A percentile compares a stretch with the other conserved stretches of the same genome.
phyloP scores from a whole-genome alignment of 495 filamentous ascomycete species.

The Penicillium parvum region DNA sequence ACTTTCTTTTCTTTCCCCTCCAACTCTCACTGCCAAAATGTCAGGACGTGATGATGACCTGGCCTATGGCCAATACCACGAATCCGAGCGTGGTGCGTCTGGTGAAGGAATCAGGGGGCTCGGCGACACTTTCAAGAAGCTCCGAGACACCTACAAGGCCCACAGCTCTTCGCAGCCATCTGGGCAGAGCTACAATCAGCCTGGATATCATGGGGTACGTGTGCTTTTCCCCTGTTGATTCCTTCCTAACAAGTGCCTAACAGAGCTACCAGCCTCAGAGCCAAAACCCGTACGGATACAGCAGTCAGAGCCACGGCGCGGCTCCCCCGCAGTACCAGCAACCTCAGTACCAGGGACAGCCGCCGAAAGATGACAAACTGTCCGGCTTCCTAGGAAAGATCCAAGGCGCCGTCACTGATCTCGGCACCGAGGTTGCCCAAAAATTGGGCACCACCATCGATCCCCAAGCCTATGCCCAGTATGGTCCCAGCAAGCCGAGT shows the following conservation, averaged over 20 bases:
- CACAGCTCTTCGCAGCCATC: slow-evolving; percentile 20
- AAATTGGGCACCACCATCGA: slow-evolving; percentile 47
- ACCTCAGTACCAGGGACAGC: slow-evolving; percentile 23
- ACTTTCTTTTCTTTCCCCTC: slow-evolving; percentile 6
- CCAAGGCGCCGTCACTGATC: slow-evolving; percentile 47
- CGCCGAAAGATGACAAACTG: slow-evolving; percentile 42
- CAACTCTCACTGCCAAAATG: slow-evolving; percentile 21
- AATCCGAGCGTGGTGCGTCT: slow-evolving; percentile 25
- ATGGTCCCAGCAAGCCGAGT: slow-evolving; percentile 39
- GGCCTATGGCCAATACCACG: slow-evolving; percentile 55
- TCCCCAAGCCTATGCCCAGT: slow-evolving; percentile 47
- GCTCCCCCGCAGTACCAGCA: slow-evolving; percentile 5
- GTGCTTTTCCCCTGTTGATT: neutral
- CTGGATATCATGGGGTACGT: slow-evolving; percentile 15
- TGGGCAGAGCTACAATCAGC: slow-evolving; percentile 16
- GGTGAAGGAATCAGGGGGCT: slow-evolving; percentile 44
- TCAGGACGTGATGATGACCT: slow-evolving; percentile 45
- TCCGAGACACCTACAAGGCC: slow-evolving; percentile 41
- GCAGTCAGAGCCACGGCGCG: slow-evolving; percentile 3
- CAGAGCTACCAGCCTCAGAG: slow-evolving; percentile 15
- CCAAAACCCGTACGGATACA: slow-evolving; percentile 13
- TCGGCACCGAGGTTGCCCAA: slow-evolving; percentile 48
- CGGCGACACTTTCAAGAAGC: slow-evolving; percentile 50
- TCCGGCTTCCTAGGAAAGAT: slow-evolving; percentile 54
- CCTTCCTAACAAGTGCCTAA: neutral